Conservation (phyloP, 805 yeast genomes). For the Wickerhamiella spandovensis region DNA sequence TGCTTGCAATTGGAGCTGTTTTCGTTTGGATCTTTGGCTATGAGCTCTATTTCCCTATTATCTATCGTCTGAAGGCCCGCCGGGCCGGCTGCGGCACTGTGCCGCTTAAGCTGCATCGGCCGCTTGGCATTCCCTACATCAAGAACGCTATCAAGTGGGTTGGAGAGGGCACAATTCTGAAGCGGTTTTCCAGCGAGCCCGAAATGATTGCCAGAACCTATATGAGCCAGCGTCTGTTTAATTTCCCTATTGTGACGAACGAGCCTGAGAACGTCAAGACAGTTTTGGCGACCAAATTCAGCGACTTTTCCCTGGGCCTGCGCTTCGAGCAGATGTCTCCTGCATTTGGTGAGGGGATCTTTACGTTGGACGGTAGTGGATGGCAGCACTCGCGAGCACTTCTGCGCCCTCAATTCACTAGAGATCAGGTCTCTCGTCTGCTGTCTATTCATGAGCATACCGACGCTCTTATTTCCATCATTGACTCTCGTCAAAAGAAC, state of each 20-base stretch:
- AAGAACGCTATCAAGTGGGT: neutral
- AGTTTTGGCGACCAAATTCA: conserved; percentile 19
- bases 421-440: conserved; percentile 10
- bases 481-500: conserved; percentile 4
- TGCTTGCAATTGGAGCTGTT: neutral
- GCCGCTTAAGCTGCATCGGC: neutral
- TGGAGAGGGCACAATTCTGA: neutral
- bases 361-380: conserved; percentile 21
- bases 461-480: conserved; percentile 12
- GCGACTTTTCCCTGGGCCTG: conserved; percentile 20
- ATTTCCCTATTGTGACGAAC: conserved; percentile 17
- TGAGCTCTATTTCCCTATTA: neutral
- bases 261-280: conserved; percentile 22
- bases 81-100: neutral
- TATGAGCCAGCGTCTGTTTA: conserved; percentile 17
- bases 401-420: conserved; percentile 21
- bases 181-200: neutral
- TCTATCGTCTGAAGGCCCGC: neutral
- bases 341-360: conserved; percentile 21
- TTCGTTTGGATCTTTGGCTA: neutral
- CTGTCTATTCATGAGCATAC: conserved; percentile 15
- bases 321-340: conserved; percentile 15
- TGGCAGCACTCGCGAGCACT: conserved; percentile 24
- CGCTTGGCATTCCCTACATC: neutral
- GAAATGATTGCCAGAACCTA: conserved; percentile 17